These are phyloP conservation scores for Viola pubescens DNA, from an alignment of 441 rosid genomes.

Conservation along the genomic window DNA sequence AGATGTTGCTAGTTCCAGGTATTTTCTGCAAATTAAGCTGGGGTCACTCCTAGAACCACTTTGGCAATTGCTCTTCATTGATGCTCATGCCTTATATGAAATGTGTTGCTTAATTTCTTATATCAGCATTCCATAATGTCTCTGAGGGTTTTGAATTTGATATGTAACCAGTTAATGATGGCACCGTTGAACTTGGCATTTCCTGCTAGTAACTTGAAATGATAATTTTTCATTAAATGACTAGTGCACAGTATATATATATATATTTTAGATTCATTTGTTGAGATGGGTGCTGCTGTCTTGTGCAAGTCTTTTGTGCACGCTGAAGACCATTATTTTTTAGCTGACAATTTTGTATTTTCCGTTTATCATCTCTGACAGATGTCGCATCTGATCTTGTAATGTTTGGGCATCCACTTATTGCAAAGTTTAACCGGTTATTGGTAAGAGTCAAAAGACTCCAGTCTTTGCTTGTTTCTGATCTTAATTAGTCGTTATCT, in stretches of 20 bases:
- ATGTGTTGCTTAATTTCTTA: too few species aligned
- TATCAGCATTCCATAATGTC: neutral
- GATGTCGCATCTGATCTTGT: constrained; percentile 28
- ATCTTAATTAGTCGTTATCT: constrained; percentile 1
- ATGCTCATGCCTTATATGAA: too few species aligned
- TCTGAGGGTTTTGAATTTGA: constrained; percentile 1
- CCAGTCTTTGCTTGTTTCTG: constrained; percentile 2
- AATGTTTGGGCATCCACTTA: constrained; percentile 43
- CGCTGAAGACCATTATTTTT: neutral
- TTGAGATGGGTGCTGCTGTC: neutral
- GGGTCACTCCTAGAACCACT: too few species aligned
- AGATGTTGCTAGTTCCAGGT: too few species aligned
- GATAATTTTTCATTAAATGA: too few species aligned
- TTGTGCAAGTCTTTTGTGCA: neutral
- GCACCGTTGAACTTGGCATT: neutral
- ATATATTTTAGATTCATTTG: constrained; percentile 10
- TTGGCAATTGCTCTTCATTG: too few species aligned
- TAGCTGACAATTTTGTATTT: too few species aligned
- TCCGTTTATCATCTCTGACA: too few species aligned
- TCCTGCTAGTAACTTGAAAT: too few species aligned
- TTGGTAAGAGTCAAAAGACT: constrained; percentile 47
- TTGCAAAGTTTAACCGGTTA: constrained; percentile 57
- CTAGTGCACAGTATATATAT: neutral
- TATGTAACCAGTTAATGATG: neutral
- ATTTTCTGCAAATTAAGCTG: too few species aligned